Evolutionary conservation across 352 stramenopile species (phyloP), one percentile per base, ranked within the genome.

Genomic region (Stramenopiles sp.): DNA sequence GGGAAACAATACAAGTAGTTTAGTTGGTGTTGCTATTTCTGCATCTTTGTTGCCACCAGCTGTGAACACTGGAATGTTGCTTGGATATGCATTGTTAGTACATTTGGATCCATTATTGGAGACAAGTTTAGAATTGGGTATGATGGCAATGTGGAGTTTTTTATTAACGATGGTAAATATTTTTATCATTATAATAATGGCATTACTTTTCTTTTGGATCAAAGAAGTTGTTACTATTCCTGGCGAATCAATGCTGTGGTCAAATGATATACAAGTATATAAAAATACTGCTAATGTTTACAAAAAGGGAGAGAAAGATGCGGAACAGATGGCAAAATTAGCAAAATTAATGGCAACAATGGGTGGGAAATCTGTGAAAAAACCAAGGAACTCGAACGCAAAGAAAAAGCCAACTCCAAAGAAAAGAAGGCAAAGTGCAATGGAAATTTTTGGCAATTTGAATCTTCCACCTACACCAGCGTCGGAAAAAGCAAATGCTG

Each of bases 1-100:
- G 32, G 86, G 87, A 43, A 84, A 88, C 63, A 87, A 89, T 79
- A 89, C 84, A 6, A 84, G 81, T 27, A 84, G 79, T 23, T 82
- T 92, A 1, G 87, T 92, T n/a, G 88, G 88, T 31, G 87, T 91
- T 7, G 88, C 88, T 30, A 92, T 92, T 65, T 87, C 80, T 30
- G 88, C 88, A 0, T 88, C 85, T 31, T 80, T 92, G 6, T 83
- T 92, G 6, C 88, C 88, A 63, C 87, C 88, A 1, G 84, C 86
- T 53, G 88, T 92, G 0, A 92, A 92, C 82, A 83, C 78, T 23
- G 86, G 87, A 6, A 84, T 89, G 33, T 76, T 89, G 23, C 82
- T 83, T 63, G 78, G 32, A 29, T 81, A 81, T 74, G 78, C 30
- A 0, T 7, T 6, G 43, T 30, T 81, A 33, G 23, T 31, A 6